Conservation (phyloP, 129 eudicot genomes). For the Pulicaria dysenterica region DNA sequence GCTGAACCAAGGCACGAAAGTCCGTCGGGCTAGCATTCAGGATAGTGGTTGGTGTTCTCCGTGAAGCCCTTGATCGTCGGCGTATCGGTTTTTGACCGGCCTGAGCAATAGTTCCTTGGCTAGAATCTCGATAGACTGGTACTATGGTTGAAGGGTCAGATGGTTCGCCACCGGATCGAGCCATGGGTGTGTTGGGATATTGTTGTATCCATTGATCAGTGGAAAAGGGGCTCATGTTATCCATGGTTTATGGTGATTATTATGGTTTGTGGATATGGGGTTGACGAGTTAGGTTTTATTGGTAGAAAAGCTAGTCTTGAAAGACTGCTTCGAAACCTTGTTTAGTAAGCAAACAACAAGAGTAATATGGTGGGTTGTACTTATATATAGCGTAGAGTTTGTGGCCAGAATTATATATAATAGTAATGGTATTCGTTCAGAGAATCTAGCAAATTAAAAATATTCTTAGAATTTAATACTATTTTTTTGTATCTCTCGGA, state of each 20-base stretch:
- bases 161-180: constrained; percentile 11
- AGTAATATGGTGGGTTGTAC: neutral
- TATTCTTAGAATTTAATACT: too few relatives aligned
- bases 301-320: constrained; percentile 29
- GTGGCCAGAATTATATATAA: constrained; percentile 12
- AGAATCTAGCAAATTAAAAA: too few relatives aligned
- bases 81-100: constrained; percentile 33
- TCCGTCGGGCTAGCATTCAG: constrained; percentile 50
- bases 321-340: constrained; percentile 11
- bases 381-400: constrained; percentile 1
- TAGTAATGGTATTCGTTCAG: too few relatives aligned
- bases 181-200: constrained; percentile 27
- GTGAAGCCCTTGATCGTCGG: constrained; percentile 47
- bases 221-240: constrained; percentile 30
- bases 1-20: constrained; percentile 62
- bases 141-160: neutral
- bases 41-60: constrained; percentile 47
- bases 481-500: too few relatives aligned
- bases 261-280: constrained; percentile 22
- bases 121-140: constrained; percentile 17
- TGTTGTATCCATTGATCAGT: constrained; percentile 38
- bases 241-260: constrained; percentile 20
- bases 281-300: neutral
- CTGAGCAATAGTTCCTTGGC: constrained; percentile 25
- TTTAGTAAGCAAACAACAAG: constrained; percentile 23